phyloP scores from a whole-genome alignment of 1,284 basidiomycete species.

The Microbotryomycetes sp. region DNA sequence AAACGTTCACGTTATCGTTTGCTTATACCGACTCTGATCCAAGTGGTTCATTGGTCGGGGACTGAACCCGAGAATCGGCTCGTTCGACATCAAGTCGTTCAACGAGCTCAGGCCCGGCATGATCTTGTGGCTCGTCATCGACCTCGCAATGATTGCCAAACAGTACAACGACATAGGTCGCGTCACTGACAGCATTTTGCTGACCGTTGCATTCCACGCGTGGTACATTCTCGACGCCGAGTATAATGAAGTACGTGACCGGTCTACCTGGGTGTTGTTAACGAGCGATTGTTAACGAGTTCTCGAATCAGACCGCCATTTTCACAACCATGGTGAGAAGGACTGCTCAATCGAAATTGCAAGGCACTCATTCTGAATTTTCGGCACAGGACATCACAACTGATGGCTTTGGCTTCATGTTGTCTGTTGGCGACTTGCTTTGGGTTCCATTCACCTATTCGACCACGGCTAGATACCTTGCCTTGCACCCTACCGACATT shows the following conservation, averaged over 20 bases:
- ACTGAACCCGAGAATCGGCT: conserved; percentile 78
- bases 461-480: conserved; percentile 89
- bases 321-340: conserved; percentile 56
- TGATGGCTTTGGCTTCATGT: conserved; percentile 99
- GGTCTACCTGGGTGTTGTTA: neutral
- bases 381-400: conserved; percentile 84
- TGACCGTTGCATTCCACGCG: conserved; percentile 77
- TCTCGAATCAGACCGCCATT: conserved; percentile 51
- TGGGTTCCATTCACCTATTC: conserved; percentile 96
- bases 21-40: neutral
- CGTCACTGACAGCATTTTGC: conserved; percentile 85
- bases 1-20: neutral
- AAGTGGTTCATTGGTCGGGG: conserved; percentile 96
- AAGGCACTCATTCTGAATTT: neutral
- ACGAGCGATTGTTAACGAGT: neutral
- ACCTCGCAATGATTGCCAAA: conserved; percentile 85
- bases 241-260: conserved; percentile 70
- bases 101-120: conserved; percentile 89
- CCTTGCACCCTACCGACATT: conserved; percentile 74
- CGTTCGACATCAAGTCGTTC: conserved; percentile 94
- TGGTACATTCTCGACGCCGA: conserved; percentile 81
- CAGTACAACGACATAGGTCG: conserved; percentile 68
- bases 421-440: conserved; percentile 81
- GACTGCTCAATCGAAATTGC: neutral
- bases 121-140: conserved; percentile 86